These are phyloP conservation scores for Fusarium algeriense DNA, from an alignment of 2,329 filamentous ascomycete genomes.

Conservation along the genomic window DNA sequence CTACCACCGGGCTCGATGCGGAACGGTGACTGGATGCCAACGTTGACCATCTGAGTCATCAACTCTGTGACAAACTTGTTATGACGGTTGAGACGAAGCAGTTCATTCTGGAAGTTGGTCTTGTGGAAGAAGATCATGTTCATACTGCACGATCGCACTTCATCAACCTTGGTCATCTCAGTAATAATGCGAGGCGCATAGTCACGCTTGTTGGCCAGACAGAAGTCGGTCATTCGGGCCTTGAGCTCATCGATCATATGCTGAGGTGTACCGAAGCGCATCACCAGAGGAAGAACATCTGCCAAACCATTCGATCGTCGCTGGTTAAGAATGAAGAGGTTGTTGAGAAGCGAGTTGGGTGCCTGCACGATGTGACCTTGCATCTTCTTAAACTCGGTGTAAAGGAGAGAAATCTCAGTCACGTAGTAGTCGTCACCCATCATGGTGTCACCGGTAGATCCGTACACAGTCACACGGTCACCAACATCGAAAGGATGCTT, in stretches of 20 bases:
- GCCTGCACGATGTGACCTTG: conserved; percentile 96
- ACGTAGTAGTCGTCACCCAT: conserved; percentile 95
- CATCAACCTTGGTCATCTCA: conserved; percentile 81
- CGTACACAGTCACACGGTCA: conserved; percentile 91
- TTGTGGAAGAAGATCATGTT: conserved; percentile 99
- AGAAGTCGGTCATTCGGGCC: conserved; percentile 83
- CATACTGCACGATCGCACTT: conserved; percentile 86
- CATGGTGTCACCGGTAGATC: conserved; percentile 83
- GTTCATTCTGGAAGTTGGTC: conserved; percentile 94
- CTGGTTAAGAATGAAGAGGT: conserved; percentile 94
- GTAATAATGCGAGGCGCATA: conserved; percentile 89
- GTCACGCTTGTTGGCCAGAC: conserved; percentile 86
- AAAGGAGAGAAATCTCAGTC: conserved; percentile 91
- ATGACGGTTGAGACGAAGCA: conserved; percentile 87
- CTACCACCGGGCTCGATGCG: conserved; percentile 73
- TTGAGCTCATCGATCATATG: conserved; percentile 87
- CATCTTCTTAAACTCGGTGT: conserved; percentile 99
- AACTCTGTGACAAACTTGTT: conserved; percentile 96
- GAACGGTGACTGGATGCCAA: conserved; percentile 85
- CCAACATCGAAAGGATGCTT: conserved; percentile 98
- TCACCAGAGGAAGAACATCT: conserved; percentile 84
- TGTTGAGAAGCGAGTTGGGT: conserved; percentile 93
- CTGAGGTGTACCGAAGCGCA: conserved; percentile 89
- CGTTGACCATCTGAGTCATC: conserved; percentile 85
- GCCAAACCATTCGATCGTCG: conserved; percentile 89